These are phyloP conservation scores for Eimeria zaria DNA, from an alignment of 169 alveolate species.

Conservation along the genomic window DNA sequence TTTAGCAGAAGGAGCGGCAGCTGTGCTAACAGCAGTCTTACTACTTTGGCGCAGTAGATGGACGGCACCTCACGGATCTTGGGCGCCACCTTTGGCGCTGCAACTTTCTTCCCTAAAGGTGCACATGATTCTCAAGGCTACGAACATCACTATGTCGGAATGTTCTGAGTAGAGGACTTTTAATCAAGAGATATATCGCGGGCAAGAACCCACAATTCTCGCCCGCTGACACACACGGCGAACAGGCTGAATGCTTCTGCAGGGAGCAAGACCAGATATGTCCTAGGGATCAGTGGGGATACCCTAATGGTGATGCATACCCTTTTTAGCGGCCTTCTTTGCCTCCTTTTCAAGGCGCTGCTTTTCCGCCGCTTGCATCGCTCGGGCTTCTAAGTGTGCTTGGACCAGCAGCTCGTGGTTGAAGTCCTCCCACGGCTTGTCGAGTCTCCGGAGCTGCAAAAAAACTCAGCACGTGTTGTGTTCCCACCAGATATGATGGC, in stretches of 20 bases:
- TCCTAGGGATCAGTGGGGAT: neutral
- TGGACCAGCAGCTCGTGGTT: conserved; percentile 70
- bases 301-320: conserved; percentile 9
- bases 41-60: conserved; percentile 65
- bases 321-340: conserved; percentile 56
- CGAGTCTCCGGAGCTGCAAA: conserved; percentile 79
- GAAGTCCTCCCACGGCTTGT: conserved; percentile 84
- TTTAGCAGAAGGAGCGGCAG: neutral
- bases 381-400: conserved; percentile 78
- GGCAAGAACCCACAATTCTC: neutral
- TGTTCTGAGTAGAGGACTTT: neutral
- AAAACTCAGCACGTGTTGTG: neutral
- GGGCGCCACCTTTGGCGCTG: conserved; percentile 69
- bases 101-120: conserved; percentile 66
- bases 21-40: neutral
- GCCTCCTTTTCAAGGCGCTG: conserved; percentile 66
- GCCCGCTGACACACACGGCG: neutral
- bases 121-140: neutral
- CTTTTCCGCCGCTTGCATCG: conserved; percentile 57
- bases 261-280: neutral
- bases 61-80: conserved; percentile 50
- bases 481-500: too few relatives aligned
- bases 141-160: neutral
- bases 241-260: neutral
- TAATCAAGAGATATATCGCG: neutral